These are phyloP conservation scores for Colletotrichum eremochloae DNA, from an alignment of 2,329 filamentous ascomycete genomes.

Conservation along the genomic window DNA sequence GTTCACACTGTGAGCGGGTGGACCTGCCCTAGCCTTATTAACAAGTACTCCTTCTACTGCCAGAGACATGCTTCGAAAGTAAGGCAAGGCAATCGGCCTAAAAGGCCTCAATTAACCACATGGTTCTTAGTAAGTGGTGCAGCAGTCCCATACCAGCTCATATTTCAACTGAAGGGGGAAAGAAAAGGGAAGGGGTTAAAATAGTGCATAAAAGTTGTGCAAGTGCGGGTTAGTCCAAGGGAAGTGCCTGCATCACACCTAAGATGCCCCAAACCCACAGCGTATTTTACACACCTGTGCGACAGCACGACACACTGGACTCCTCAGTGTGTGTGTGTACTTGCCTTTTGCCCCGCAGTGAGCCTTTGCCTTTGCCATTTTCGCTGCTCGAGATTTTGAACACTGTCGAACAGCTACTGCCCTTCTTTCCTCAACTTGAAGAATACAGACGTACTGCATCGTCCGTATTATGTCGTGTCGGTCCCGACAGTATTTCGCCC, in stretches of 20 bases:
- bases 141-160: not conserved
- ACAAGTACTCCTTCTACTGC: not conserved
- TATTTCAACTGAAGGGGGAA: not conserved
- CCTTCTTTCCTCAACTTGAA: not conserved
- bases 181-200: not conserved
- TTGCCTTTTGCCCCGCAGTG: conserved; percentile 35
- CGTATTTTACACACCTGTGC: conserved; percentile 8
- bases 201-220: conserved; percentile 3
- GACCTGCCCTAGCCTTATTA: conserved; percentile 7
- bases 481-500: conserved; percentile 12
- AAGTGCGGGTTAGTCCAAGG: not conserved
- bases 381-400: conserved; percentile 11
- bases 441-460: conserved; percentile 13
- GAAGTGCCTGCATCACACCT: not conserved
- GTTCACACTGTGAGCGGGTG: conserved; percentile 13
- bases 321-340: not conserved
- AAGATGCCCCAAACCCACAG: conserved; percentile 5
- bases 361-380: conserved; percentile 20
- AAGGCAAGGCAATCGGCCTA: not conserved
- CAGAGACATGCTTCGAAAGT: not conserved
- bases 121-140: not conserved
- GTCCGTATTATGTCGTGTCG: conserved; percentile 37
- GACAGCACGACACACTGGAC: conserved; percentile 17
- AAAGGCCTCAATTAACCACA: not conserved
- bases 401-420: not conserved